Conservation (phyloP, 2,329 filamentous ascomycete genomes). For the Talaromyces sp. region DNA sequence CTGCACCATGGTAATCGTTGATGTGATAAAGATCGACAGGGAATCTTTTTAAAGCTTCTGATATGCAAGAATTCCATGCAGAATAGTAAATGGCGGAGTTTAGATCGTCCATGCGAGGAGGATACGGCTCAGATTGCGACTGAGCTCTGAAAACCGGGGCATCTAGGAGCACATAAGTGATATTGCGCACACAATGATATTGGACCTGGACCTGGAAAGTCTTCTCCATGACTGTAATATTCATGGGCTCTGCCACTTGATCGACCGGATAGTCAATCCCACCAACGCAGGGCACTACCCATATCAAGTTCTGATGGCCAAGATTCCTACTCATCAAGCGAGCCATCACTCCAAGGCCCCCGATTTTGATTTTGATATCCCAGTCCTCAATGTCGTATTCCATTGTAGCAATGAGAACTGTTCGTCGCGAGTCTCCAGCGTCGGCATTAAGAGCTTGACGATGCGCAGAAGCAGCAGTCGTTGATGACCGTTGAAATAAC, state of each 20-base stretch:
- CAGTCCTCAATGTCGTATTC: conserved; percentile 63
- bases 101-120: conserved; percentile 58
- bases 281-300: conserved; percentile 52
- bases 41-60: conserved; percentile 53
- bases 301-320: conserved; percentile 55
- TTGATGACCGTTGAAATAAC: conserved; percentile 4
- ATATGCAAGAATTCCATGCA: conserved; percentile 60
- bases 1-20: conserved; percentile 55
- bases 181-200: conserved; percentile 54
- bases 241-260: conserved; percentile 50
- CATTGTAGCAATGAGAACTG: conserved; percentile 58
- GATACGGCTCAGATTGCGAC: conserved; percentile 54
- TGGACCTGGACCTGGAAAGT: conserved; percentile 54
- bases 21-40: conserved; percentile 55
- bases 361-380: conserved; percentile 61
- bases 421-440: conserved; percentile 28
- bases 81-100: conserved; percentile 58
- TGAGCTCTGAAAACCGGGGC: conserved; percentile 57
- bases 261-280: conserved; percentile 56
- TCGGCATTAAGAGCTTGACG: conserved; percentile 9
- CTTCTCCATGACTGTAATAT: conserved; percentile 50
- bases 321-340: conserved; percentile 58
- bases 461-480: not conserved
- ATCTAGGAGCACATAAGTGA: conserved; percentile 59
- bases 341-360: conserved; percentile 60